Evolutionary conservation across 805 yeast genomes (phyloP).

Genomic region (Lachancea lanzarotensis): DNA sequence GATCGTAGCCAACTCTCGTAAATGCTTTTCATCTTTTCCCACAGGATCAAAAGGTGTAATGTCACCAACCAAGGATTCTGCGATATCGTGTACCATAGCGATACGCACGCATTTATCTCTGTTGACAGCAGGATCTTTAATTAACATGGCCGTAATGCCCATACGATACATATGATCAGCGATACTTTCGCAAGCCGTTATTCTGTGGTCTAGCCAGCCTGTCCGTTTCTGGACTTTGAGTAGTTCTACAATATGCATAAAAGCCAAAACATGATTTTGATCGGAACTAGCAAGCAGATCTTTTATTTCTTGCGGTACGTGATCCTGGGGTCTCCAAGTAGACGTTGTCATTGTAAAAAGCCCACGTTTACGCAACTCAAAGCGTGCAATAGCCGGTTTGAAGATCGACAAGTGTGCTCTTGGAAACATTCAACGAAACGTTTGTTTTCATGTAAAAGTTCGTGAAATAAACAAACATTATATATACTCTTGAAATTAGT

Average conservation of each 20-base stretch:
- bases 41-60: slow-evolving; percentile 78
- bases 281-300: slow-evolving; percentile 25
- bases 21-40: slow-evolving; percentile 73
- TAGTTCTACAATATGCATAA: slow-evolving; percentile 59
- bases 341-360: slow-evolving; percentile 12
- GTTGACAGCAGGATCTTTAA: slow-evolving; percentile 48
- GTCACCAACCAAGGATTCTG: slow-evolving; percentile 92
- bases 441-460: neutral
- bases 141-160: slow-evolving; percentile 72
- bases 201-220: slow-evolving; percentile 79
- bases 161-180: slow-evolving; percentile 96
- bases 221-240: slow-evolving; percentile 80
- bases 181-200: slow-evolving; percentile 49
- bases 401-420: neutral
- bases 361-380: neutral
- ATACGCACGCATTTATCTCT: slow-evolving; percentile 71
- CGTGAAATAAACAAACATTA: neutral
- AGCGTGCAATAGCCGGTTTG: neutral
- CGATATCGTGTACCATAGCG: slow-evolving; percentile 88
- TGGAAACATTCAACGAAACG: neutral
- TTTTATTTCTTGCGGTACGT: slow-evolving; percentile 36
- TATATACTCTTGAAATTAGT: neutral
- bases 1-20: slow-evolving; percentile 71
- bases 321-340: slow-evolving; percentile 42
- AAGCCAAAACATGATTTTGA: slow-evolving; percentile 47